These are phyloP conservation scores for Hammondia hammondi DNA, from an alignment of 169 alveolate species.

Conservation along the genomic window DNA sequence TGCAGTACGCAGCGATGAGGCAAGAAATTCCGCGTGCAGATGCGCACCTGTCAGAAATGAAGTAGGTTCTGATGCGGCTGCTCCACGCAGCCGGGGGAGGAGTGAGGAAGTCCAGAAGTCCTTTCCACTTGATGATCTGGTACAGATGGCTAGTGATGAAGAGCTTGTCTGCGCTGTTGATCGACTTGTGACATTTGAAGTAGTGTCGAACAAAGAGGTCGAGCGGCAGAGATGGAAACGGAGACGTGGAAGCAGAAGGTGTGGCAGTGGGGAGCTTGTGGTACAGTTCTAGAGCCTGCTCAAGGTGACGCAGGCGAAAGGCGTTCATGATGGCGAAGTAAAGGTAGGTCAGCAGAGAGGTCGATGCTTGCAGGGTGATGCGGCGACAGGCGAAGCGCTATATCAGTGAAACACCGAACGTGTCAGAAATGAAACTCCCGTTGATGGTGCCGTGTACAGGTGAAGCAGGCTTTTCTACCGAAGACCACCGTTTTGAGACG, in stretches of 20 bases:
- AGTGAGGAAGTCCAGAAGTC: constrained; percentile 79
- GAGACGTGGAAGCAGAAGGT: constrained; percentile 14
- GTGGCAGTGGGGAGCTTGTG: constrained; percentile 53
- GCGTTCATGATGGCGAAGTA: constrained; percentile 73
- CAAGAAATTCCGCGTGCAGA: not conserved
- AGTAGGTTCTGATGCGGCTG: constrained; percentile 76
- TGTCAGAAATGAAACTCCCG: too few species aligned
- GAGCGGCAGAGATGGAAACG: constrained; percentile 51
- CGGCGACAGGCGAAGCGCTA: too few species aligned
- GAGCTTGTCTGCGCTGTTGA: constrained; percentile 69
- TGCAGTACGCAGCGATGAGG: not conserved
- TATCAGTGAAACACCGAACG: too few species aligned
- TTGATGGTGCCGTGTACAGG: too few species aligned
- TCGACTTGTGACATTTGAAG: constrained; percentile 59
- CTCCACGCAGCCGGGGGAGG: constrained; percentile 83
- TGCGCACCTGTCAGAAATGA: constrained; percentile 73
- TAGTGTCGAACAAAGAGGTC: constrained; percentile 66
- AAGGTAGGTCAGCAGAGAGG: too few species aligned
- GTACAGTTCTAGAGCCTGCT: constrained; percentile 79
- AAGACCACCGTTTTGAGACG: too few species aligned
- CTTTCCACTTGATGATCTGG: constrained; percentile 82
- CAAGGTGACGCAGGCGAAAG: constrained; percentile 81
- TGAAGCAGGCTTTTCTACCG: too few species aligned
- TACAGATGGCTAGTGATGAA: constrained; percentile 80
- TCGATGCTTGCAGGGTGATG: too few species aligned